Evolutionary conservation across 768 basidiomycete genomes (phyloP), one percentile per base, ranked within the genome.

Genomic region (Lactarius hatsudake): DNA sequence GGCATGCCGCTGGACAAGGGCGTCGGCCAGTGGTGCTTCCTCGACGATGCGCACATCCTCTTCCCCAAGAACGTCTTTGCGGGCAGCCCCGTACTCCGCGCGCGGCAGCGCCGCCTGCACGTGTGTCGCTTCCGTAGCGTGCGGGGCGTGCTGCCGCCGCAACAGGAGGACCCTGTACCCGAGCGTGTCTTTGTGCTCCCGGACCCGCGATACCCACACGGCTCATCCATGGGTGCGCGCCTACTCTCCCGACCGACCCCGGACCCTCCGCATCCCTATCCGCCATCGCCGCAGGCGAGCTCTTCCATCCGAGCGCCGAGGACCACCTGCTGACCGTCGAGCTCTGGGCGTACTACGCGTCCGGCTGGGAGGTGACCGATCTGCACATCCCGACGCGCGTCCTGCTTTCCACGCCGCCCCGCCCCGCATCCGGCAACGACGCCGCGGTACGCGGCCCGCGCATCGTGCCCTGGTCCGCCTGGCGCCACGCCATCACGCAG

Each of bases 21-120:
- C 30, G 42, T 63, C 18, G n/a, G 53, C 30, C 62, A 63, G 20
- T 43, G 62, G 62, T 43, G 62, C 30, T 48, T 63, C 55, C 63
- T 63, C 30, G 54, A 63, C 38, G 58, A 53, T 18, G 23, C 63
- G 32, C 55, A 40, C 48, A 58, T 64, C 63, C 56, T 36, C 45
- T 64, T 64, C 13, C 45, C 43, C 23, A 58, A 63, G 62, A 63
- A 45, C 45, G 36, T 59, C 36, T 53, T 53, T 13, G 13, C 23
- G 5, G 51, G 51, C 13, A 36, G 17, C n/a, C 34, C 32, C 58
- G 36, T 20, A 5, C 58, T 34, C 5, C 23, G 36, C 56, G 57
- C 30, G 5, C 45, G 63, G 2, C 23, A 30, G 54, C 58, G 63
- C 7, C 63, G 63, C 18, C 34, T 51, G 45, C 43, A 51, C 34